These are phyloP conservation scores for Kokia cookei DNA, from an alignment of 441 rosid species.

Conservation along the genomic window DNA sequence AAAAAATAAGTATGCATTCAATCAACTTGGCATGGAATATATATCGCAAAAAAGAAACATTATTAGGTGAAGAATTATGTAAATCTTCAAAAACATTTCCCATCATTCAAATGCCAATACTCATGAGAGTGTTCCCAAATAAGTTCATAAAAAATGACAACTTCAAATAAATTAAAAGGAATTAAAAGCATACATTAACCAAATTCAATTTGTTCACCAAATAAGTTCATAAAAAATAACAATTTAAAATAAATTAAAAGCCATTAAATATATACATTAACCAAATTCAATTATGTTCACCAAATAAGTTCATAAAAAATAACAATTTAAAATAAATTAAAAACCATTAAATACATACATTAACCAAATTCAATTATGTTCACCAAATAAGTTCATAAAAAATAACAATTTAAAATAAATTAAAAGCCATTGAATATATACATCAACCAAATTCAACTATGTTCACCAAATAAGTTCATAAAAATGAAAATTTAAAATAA, in stretches of 20 bases:
- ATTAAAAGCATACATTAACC: too few species aligned
- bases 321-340: not conserved
- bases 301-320: not conserved
- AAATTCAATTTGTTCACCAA: not conserved
- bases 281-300: not conserved
- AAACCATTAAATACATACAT: not conserved
- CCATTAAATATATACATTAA: not conserved
- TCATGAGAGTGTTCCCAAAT: not conserved
- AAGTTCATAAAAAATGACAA: too few species aligned
- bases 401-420: not conserved
- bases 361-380: not conserved
- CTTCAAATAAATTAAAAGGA: too few species aligned
- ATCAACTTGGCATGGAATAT: not conserved
- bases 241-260: not conserved
- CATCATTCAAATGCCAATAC: not conserved
- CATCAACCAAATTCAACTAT: not conserved
- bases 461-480: not conserved
- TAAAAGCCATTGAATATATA: not conserved
- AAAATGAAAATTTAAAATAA: not conserved
- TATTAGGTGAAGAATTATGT: not conserved
- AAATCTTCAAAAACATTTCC: not conserved
- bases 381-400: not conserved
- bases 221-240: not conserved
- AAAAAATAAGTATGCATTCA: not conserved
- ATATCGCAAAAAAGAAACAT: not conserved